Conservation (phyloP, 2,329 filamentous ascomycete species). For the Colletotrichum paranaense region DNA sequence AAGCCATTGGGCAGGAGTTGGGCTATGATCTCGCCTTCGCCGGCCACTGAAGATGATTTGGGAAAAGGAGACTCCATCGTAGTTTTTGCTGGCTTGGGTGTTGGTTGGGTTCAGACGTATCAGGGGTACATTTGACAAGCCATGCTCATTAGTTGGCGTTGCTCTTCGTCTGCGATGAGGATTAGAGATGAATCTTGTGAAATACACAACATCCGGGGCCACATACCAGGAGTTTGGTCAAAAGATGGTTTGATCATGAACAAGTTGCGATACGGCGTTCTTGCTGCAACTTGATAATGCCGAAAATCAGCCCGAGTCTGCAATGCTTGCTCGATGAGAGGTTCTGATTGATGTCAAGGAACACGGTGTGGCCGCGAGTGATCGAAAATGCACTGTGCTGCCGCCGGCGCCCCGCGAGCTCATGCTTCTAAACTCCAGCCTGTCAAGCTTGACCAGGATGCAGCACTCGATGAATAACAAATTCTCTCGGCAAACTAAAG, state of each 20-base stretch:
- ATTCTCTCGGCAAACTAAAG: too few relatives aligned
- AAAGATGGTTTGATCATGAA: background rate
- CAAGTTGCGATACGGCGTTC: background rate
- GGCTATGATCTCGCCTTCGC: slow-evolving; percentile 82
- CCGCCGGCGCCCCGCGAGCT: background rate
- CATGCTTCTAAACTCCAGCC: background rate
- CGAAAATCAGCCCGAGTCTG: background rate
- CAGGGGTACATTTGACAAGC: background rate
- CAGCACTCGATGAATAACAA: too few relatives aligned
- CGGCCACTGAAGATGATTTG: slow-evolving; percentile 77
- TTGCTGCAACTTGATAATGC: background rate
- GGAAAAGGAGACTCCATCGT: slow-evolving; percentile 79
- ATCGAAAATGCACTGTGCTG: slow-evolving; percentile 9
- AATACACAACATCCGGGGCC: background rate
- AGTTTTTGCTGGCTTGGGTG: background rate
- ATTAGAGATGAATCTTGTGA: background rate
- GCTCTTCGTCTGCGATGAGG: background rate
- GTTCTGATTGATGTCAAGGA: background rate
- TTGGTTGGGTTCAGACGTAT: background rate
- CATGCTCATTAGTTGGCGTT: background rate
- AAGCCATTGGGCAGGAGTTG: slow-evolving; percentile 76
- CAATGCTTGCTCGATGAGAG: background rate
- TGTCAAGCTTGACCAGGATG: background rate
- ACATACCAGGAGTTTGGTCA: background rate
- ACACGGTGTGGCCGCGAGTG: background rate